These are phyloP conservation scores for Solanum etuberosum DNA, from an alignment of 257 asterid genomes.

Conservation along the genomic window DNA sequence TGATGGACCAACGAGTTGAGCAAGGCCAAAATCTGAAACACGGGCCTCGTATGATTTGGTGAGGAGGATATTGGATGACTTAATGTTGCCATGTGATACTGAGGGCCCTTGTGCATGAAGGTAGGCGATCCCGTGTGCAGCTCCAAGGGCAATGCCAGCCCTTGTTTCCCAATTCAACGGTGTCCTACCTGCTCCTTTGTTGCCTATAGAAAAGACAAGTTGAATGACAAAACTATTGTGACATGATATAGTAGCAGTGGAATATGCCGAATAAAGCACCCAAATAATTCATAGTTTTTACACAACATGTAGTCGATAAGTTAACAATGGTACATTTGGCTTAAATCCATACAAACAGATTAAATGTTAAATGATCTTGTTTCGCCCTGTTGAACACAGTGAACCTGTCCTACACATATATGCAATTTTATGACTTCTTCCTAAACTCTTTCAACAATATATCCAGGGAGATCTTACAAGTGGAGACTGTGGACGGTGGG, in stretches of 20 bases:
- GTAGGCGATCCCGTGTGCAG: slow-evolving; percentile 34
- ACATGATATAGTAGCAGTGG: neutral
- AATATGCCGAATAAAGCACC: neutral
- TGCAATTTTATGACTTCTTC: neutral
- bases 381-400: neutral
- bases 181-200: slow-evolving; percentile 37
- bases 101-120: slow-evolving; percentile 37
- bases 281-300: neutral
- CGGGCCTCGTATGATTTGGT: slow-evolving; percentile 25
- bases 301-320: neutral
- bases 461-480: neutral
- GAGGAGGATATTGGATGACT: slow-evolving; percentile 44
- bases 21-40: slow-evolving; percentile 39
- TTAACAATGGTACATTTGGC: neutral
- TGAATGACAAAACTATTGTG: neutral
- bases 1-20: slow-evolving; percentile 32
- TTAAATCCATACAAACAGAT: neutral
- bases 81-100: slow-evolving; percentile 41
- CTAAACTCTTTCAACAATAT: neutral
- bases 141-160: slow-evolving; percentile 31
- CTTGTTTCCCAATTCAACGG: slow-evolving; percentile 49
- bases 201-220: slow-evolving; percentile 15
- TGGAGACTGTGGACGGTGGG: neutral
- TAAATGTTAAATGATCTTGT: neutral
- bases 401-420: neutral